Evolutionary conservation across 1,139 yeast genomes (phyloP).

Genomic region (Debaryomyces fabryi): DNA sequence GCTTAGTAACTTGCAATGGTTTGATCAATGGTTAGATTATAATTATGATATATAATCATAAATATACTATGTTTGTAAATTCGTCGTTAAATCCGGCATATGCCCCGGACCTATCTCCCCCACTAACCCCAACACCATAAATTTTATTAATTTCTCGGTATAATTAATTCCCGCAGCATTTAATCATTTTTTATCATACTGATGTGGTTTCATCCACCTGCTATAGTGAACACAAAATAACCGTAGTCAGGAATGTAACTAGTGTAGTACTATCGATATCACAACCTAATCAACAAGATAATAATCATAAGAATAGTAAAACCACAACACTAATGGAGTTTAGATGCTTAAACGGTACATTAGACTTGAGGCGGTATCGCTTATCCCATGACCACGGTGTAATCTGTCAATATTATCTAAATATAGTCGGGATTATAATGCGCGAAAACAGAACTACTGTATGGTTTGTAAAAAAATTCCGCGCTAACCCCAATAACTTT

Average conservation of each 20-base stretch:
- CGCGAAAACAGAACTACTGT: not conserved
- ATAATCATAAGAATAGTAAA: not conserved
- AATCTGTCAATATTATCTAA: not conserved
- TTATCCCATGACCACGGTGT: not conserved
- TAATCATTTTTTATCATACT: not conserved
- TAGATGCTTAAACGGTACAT: not conserved
- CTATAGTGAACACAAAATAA: not conserved
- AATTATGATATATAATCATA: constrained; percentile 22
- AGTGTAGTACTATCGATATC: not conserved
- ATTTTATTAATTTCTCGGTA: not conserved
- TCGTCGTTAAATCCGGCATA: not conserved
- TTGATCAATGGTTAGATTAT: constrained; percentile 53
- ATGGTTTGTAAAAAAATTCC: not conserved
- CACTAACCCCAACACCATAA: not conserved
- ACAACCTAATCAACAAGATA: not conserved
- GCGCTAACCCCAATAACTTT: constrained; percentile 5
- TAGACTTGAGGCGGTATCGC: not conserved
- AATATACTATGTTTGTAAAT: not conserved
- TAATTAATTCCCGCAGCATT: not conserved
- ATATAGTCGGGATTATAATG: not conserved
- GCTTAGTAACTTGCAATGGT: constrained; percentile 56
- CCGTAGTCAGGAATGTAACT: not conserved
- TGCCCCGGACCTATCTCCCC: not conserved
- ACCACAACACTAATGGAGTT: not conserved
- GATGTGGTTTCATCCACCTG: not conserved